Evolutionary conservation across 805 yeast species (phyloP), one percentile per base, ranked within the genome.

Genomic region (Saturnispora silvae): DNA sequence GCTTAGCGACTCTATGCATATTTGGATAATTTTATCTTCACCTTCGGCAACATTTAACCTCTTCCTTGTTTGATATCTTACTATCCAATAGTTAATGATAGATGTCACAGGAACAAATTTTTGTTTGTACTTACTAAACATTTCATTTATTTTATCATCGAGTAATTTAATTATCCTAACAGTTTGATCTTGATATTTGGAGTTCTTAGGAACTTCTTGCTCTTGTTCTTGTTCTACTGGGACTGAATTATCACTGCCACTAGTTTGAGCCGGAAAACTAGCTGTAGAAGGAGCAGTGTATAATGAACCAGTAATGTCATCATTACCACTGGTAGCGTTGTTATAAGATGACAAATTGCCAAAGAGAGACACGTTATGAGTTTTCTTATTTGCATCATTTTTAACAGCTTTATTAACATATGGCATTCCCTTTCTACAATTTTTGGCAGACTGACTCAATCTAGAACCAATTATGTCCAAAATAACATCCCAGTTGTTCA

Each of bases 1-100:
- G 3, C 83, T 59, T 10, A 80, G 53, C 2, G 81, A 65, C 34
- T 79, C 68, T 15, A 79, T 72, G 0, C 83, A 71, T 50, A 78
- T 75, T 4, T 82, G 82, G 38, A 68, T 63, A 36, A 66, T 61
- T 4, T 61, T 70, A 1, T 83, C 75, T 35, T 76, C 67, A n/a
- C 75, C 65, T 2, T 77, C 65, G n/a, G n/a, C n/a, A n/a, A n/a
- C n/a, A n/a, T n/a, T n/a, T n/a, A n/a, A n/a, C 26, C 84, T 57
- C 17, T 71, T 66, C 41, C 74, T 75, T 1, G 84, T 70, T 45
- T 77, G 84, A 47, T 72, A 59, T 22, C 37, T 31, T 13, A 44
- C 33, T 13, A 20, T 10, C n/a, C 10, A 25, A 11, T 11, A 11
- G 10, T 6, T 6, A 7, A 25, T 25, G 15, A 25, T 25, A 22